phyloP scores from a whole-genome alignment of 805 yeast species.

The Candida saitoana region DNA sequence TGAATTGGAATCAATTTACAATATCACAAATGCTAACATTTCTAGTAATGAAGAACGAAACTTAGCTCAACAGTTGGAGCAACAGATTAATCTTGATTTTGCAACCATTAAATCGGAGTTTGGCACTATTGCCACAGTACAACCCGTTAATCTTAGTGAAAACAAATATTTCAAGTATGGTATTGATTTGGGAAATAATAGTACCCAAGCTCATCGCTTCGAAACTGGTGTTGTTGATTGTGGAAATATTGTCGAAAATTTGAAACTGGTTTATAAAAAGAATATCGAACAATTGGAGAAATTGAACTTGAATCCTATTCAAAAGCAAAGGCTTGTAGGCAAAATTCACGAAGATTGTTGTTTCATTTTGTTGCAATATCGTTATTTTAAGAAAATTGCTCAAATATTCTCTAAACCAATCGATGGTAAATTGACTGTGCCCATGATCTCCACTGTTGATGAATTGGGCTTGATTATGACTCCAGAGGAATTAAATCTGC shows the following conservation, averaged over 20 bases:
- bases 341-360: constrained; percentile 19
- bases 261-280: constrained; percentile 3
- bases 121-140: constrained; percentile 8
- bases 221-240: neutral
- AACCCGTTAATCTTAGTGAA: constrained; percentile 9
- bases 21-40: too few relatives aligned
- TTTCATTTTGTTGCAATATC: constrained; percentile 13
- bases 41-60: constrained; percentile 7
- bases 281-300: constrained; percentile 6
- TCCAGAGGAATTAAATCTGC: constrained; percentile 13
- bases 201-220: neutral
- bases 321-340: constrained; percentile 15
- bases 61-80: constrained; percentile 12
- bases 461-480: constrained; percentile 17
- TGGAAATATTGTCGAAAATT: constrained; percentile 1
- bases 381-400: constrained; percentile 17
- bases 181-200: neutral
- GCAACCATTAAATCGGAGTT: constrained; percentile 12
- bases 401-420: constrained; percentile 4
- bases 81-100: constrained; percentile 10
- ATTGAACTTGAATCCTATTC: constrained; percentile 12
- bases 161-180: neutral
- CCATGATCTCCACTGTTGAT: constrained; percentile 7
- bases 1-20: neutral
- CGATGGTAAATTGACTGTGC: constrained; percentile 5